phyloP scores from a whole-genome alignment of 352 stramenopile species.

The Saprolegnia diclina region DNA sequence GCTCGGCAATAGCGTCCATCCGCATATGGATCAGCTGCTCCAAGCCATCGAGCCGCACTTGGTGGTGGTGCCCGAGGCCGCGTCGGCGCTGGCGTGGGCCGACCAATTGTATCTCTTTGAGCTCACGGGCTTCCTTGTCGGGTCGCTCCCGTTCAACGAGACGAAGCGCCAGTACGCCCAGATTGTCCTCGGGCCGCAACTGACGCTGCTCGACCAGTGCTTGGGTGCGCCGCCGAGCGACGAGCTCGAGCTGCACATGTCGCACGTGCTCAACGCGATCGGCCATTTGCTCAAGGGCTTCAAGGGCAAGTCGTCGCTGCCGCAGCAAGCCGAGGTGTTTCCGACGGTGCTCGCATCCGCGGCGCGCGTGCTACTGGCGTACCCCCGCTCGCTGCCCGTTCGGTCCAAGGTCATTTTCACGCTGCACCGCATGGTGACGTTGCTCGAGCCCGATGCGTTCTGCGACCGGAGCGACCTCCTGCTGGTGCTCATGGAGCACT shows the following conservation, averaged over 20 bases:
- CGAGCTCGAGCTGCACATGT: slow-evolving; percentile 49
- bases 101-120: slow-evolving; percentile 86
- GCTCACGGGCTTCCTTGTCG: slow-evolving; percentile 75
- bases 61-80: slow-evolving; percentile 43
- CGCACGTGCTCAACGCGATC: slow-evolving; percentile 66
- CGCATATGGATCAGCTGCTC: slow-evolving; percentile 72
- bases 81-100: slow-evolving; percentile 49
- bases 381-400: slow-evolving; percentile 38
- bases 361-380: slow-evolving; percentile 49
- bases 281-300: slow-evolving; percentile 80
- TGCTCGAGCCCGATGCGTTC: slow-evolving; percentile 42
- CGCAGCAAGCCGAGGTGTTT: slow-evolving; percentile 71
- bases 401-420: slow-evolving; percentile 79
- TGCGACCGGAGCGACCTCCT: slow-evolving; percentile 45
- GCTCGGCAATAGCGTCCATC: slow-evolving; percentile 56
- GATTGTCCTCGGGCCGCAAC: slow-evolving; percentile 59
- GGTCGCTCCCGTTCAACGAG: slow-evolving; percentile 40
- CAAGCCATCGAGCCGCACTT: slow-evolving; percentile 59
- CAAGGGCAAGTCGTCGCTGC: slow-evolving; percentile 61
- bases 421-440: slow-evolving; percentile 65
- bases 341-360: slow-evolving; percentile 60
- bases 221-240: slow-evolving; percentile 27
- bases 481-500: slow-evolving; percentile 57
- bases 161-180: slow-evolving; percentile 75
- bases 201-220: slow-evolving; percentile 49